Evolutionary conservation across 1,139 yeast species (phyloP).

Genomic region (Suhomyces panamericanus): DNA sequence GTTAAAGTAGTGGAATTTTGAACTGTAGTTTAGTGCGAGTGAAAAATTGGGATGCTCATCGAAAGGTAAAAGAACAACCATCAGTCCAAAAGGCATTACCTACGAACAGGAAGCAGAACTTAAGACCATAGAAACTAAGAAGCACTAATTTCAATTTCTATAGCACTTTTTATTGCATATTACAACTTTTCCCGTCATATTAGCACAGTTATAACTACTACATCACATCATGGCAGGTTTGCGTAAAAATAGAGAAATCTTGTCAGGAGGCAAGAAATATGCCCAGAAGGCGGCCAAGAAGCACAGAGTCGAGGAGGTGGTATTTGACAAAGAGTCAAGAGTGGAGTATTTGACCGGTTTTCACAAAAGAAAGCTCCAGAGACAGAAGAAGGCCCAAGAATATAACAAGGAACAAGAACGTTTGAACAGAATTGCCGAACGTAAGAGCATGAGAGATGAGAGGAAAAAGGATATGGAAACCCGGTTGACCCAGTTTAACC

Average conservation of each 20-base stretch:
- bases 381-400: conserved; percentile 83
- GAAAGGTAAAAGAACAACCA: neutral
- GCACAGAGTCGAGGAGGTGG: conserved; percentile 76
- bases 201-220: too few relatives aligned
- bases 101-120: too few relatives aligned
- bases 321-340: conserved; percentile 73
- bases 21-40: conserved; percentile 3
- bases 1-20: conserved; percentile 3
- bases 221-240: conserved; percentile 18
- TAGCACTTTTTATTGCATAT: neutral
- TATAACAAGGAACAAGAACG: conserved; percentile 75
- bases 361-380: conserved; percentile 85
- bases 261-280: conserved; percentile 85
- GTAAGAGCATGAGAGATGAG: conserved; percentile 69
- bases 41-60: conserved; percentile 16
- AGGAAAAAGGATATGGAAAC: conserved; percentile 63
- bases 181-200: too few relatives aligned
- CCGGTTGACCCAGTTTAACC: conserved; percentile 59
- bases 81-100: neutral
- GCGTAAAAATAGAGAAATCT: conserved; percentile 71
- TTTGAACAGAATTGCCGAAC: conserved; percentile 70
- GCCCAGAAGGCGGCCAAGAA: conserved; percentile 63
- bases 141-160: neutral
- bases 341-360: conserved; percentile 88
- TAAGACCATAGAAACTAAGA: neutral